phyloP scores from a whole-genome alignment of 192 early-diverging fungal species.

The Piromyces sp. region DNA sequence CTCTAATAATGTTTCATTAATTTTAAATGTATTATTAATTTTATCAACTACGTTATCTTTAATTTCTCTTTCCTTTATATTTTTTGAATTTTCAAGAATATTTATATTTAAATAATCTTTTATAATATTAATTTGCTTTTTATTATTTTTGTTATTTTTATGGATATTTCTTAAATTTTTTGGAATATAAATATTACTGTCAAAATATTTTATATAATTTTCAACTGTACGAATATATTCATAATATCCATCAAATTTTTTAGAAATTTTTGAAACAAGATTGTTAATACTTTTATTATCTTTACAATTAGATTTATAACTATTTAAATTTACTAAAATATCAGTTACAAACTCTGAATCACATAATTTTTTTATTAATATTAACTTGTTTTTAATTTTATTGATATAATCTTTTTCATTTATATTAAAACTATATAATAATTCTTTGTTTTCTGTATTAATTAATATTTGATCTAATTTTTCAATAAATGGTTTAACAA shows the following conservation, averaged over 20 bases:
- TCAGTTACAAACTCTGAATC: not conserved
- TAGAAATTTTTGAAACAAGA: not conserved
- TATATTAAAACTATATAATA: not conserved
- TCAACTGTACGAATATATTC: not conserved
- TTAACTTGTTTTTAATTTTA: not conserved
- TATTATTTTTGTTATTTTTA: not conserved
- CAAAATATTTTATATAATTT: not conserved
- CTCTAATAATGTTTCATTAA: not conserved
- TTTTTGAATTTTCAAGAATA: not conserved
- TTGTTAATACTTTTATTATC: not conserved
- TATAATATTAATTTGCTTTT: not conserved
- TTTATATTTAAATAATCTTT: not conserved
- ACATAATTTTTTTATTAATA: not conserved
- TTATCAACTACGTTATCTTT: not conserved
- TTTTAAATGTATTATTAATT: not conserved
- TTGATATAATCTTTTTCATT: not conserved
- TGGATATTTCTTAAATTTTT: not conserved
- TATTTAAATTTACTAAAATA: not conserved
- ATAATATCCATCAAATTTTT: not conserved
- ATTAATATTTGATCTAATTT: not conserved
- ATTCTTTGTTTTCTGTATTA: not conserved
- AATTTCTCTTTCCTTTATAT: not conserved
- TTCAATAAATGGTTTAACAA: not conserved
- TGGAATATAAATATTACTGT: not conserved
- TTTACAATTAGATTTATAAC: not conserved